A percentile compares a stretch with the other conserved stretches of the same genome.
Conservation (phyloP, 805 yeast genomes). For the Saturnispora silvae region DNA sequence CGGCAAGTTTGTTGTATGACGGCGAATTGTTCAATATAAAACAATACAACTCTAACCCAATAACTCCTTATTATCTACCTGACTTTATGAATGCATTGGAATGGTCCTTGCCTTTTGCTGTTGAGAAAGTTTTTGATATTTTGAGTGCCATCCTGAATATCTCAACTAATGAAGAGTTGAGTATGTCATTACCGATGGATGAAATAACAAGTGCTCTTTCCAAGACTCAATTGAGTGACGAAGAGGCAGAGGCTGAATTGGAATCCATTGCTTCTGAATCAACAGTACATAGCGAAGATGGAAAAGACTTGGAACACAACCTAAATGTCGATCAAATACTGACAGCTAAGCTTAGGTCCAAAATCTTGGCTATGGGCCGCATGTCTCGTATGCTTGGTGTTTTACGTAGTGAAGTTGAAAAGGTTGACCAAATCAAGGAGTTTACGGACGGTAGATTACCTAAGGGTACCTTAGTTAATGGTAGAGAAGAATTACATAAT, state of each 20-base stretch:
- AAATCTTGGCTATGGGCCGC: constrained; percentile 26
- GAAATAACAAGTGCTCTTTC: constrained; percentile 4
- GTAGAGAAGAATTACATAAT: constrained; percentile 65
- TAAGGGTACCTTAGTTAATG: constrained; percentile 74
- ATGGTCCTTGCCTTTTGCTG: constrained; percentile 95
- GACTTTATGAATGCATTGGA: constrained; percentile 95
- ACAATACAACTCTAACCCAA: constrained; percentile 76
- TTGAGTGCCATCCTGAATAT: constrained; percentile 79
- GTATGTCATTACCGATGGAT: constrained; percentile 3
- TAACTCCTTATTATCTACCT: constrained; percentile 81
- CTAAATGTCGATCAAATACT: constrained; percentile 14
- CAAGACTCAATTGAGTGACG: constrained; percentile 2
- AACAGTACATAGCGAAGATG: too few species aligned
- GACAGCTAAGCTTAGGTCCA: constrained; percentile 9
- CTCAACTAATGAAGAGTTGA: constrained; percentile 11
- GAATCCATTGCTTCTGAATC: constrained; percentile 6
- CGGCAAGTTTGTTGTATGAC: constrained; percentile 86
- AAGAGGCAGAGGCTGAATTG: not conserved
- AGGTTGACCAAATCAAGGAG: constrained; percentile 67
- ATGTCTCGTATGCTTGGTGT: constrained; percentile 87
- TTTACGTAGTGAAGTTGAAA: constrained; percentile 79
- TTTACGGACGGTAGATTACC: constrained; percentile 73
- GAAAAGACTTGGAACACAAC: too few species aligned
- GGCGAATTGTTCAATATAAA: constrained; percentile 88
- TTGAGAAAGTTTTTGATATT: constrained; percentile 91